Evolutionary conservation across 2,329 filamentous ascomycete species (phyloP), one percentile per base, ranked within the genome.

Genomic region (Phialophora expanda): DNA sequence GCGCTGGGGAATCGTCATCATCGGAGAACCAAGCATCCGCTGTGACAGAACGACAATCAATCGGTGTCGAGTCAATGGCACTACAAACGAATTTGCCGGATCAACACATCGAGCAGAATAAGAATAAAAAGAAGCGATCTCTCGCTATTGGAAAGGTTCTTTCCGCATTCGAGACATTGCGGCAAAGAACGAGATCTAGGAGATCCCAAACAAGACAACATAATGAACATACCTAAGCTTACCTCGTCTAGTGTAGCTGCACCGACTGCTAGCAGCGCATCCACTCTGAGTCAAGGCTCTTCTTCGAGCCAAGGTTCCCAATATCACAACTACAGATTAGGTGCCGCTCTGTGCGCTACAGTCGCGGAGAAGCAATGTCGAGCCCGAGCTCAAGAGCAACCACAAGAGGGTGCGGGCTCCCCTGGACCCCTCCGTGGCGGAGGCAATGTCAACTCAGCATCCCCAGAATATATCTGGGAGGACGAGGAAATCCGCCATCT

Each of bases 391-490:
- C 28, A 26, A 44, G 22, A 26, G 41, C 22, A 20, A 26, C 30
- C 3, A 4, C 17, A 34, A 24, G 41, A n/a, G 2, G 14, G 4
- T 9, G 28, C 38, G 12, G 22, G 20, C 20, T 28, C 48, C 9
- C 3, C 26, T 38, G 50, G 11, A 6, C 44, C 24, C 7, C 48
- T 64, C 17, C 61, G 61, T 54, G 61, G 61, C 14, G 61, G 61
- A 57, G 61, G 61, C 17, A 58, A 54, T 22, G 26, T 22, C 41
- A 30, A 54, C n/a, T 56, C 26, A 20, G 11, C 38, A 30, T 30
- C 32, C 7, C 20, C 32, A 22, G 30, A 32, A 14, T 22, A 12
- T 44, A 24, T 26, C 7, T 22, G 55, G 30, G 55, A 24, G 24
- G 30, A 51, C 30, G 41, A 48, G 9, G 48, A 51, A 14, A 51